Evolutionary conservation across 495 filamentous ascomycete genomes (phyloP), one percentile per base, ranked within the genome.

Genomic region (Zalerion maritima): DNA sequence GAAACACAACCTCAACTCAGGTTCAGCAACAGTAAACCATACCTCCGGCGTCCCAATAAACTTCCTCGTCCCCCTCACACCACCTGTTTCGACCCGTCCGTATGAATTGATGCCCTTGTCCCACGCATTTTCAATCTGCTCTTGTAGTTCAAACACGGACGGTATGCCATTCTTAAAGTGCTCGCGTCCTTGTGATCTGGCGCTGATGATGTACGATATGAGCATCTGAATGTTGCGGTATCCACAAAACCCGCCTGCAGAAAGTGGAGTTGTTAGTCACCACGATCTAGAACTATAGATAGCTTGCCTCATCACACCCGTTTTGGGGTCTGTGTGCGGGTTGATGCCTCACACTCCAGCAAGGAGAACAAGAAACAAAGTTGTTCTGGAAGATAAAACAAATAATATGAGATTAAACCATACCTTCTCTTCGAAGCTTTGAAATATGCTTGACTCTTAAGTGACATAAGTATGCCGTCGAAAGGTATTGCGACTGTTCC

Each of bases 171-270:
- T 53, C 6, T 60, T 41, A 29, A 94, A 78, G 9, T 58, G 46
- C 14, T 75, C 60, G 37, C 64, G 49, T 3, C 78, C 81, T 10
- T 60, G 54, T 14, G 57, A 55, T 22, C 58, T 46, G 5, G 71
- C 52, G 18, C 64, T 63, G 27, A 69, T 64, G 19, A 96, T 68
- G 47, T 80, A 87, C 2, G 85, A 86, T 11, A 76, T 57, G 34
- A 94, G 46, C 83, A 94, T 92, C 43, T 97, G 89, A 22, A 94
- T 93, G 49, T 94, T 97, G 6, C 89, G 67, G 44, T 94, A 97
- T n/a, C 89, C 89, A 53, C 89, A 97, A 54, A 96, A 97, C 1
- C 83, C 82, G 19, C 86, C 79, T 61, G 18, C 14, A 6, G 40
- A 29, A 21, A 8, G 1, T 21, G 18, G n/a, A 5, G 5, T 10